A percentile compares a stretch with the other conserved stretches of the same genome.
Conservation (phyloP, 768 basidiomycete genomes). For the Cystofilobasidium ferigula region DNA sequence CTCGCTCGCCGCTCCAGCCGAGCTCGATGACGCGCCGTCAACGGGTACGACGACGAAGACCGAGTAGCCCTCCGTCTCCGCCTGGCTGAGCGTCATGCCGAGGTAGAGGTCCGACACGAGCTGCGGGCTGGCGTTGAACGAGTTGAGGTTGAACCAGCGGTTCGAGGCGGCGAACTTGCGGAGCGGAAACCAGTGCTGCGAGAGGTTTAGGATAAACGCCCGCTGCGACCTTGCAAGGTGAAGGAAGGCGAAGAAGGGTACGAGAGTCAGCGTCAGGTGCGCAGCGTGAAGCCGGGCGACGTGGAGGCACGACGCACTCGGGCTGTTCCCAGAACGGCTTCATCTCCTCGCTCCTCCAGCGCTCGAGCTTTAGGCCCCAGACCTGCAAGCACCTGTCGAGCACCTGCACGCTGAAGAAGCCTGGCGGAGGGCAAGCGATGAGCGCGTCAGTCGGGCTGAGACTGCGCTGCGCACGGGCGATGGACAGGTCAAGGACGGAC, state of each 20-base stretch:
- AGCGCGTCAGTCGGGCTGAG: background rate
- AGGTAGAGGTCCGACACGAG: conserved; percentile 22
- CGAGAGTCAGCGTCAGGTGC: background rate
- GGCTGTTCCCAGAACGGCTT: conserved; percentile 9
- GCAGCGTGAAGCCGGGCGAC: too few species aligned
- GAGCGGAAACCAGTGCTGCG: conserved; percentile 22
- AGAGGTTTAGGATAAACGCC: conserved; percentile 24
- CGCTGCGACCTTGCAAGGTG: conserved; percentile 1
- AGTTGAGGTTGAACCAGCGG: conserved; percentile 25
- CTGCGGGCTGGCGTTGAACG: conserved; percentile 12
- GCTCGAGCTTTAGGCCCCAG: conserved; percentile 16
- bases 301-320: conserved; percentile 10
- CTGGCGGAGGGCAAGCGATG: background rate
- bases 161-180: conserved; percentile 11
- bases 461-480: background rate
- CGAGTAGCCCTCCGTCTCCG: conserved; percentile 24
- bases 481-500: background rate
- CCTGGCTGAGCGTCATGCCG: conserved; percentile 14
- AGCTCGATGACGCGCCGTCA: background rate
- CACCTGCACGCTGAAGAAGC: conserved; percentile 17
- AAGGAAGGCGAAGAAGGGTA: background rate
- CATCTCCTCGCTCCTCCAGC: conserved; percentile 22
- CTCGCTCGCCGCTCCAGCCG: background rate
- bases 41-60: conserved; percentile 23
- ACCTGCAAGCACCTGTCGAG: conserved; percentile 15